Base-by-base conservation (phyloP, 371 early-diverging fungal species). In the Cokeromyces recurvatus region DNA sequence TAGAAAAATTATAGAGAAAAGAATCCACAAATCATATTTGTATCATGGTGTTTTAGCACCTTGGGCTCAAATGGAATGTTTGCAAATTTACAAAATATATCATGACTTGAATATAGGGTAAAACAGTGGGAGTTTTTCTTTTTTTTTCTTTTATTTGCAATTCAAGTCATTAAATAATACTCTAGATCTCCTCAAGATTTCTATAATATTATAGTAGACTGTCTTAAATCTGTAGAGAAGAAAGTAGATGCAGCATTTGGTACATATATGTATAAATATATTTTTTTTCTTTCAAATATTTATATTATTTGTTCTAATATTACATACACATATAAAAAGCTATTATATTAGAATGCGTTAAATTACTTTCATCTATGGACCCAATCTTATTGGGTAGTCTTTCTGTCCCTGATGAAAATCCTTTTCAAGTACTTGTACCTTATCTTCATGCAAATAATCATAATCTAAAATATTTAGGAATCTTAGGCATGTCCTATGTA, bases 31-130 rank as follows among this genome's bases (percentile, higher is more conserved):
- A 21, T 57, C 66, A 14, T 74, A 61, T 43, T 51, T 51, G 8
- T 77, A 71, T 52, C 81, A 80, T 51, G 75, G 75, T 23, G 71
- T 74, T 3, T 59, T 62, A 7, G 77, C 81, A 1, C 81, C 81
- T 3, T 80, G 78, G 78, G 70, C 72, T 4, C 78, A 78, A 43
- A 25, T 78, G 6, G 43, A 62, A 23, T 66, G 68, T 31, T 43
- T 77, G 7, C 42, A 61, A 27, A 68, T 74, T 3, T 46, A 68
- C 21, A 48, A 47, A 12, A 48, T 47, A 20, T 64, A 62, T 32
- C 55, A 52, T 4, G 36, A 62, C 2, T 22, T 38, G 19, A 64
- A 55, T 24, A 62, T 71, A 22, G 68, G 65, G 72, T 69, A 75
- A 53, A n/a, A n/a, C n/a, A n/a, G n/a, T n/a, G n/a, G n/a, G n/a